Conservation (phyloP, 176 grass and related monocot species). For the Musa troglodytarum region DNA sequence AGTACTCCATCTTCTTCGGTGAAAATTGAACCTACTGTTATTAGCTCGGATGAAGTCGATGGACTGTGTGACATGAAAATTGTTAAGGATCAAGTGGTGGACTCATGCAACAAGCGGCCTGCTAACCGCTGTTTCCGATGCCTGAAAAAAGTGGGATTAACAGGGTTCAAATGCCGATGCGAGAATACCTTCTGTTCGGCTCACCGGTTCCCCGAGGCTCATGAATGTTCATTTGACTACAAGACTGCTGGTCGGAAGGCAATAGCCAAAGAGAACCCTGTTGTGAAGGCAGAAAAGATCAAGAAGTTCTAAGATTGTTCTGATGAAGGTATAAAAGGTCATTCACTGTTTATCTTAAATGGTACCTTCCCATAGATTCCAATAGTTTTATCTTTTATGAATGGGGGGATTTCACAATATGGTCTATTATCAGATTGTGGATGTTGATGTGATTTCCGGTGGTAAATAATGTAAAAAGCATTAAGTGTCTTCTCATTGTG, state of each 20-base stretch:
- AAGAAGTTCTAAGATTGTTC: conserved; percentile 38
- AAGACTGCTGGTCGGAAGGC: conserved; percentile 48
- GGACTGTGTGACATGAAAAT: conserved; percentile 6
- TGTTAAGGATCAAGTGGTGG: conserved; percentile 39
- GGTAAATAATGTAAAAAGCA: conserved; percentile 9
- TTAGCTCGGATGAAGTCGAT: neutral
- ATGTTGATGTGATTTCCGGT: neutral
- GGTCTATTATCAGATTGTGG: neutral
- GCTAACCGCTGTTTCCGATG: conserved; percentile 58
- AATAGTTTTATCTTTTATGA: neutral
- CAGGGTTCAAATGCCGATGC: conserved; percentile 63
- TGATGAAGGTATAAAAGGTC: neutral
- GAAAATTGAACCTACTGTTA: conserved; percentile 1
- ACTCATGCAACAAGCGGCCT: conserved; percentile 12
- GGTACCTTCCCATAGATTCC: neutral
- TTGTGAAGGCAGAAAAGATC: conserved; percentile 68
- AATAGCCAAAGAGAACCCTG: conserved; percentile 66
- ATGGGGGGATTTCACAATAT: neutral
- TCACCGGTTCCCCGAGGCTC: conserved; percentile 48
- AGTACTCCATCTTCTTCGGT: conserved; percentile 29
- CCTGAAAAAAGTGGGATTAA: conserved; percentile 55
- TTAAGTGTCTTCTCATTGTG: neutral
- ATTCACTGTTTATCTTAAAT: neutral
- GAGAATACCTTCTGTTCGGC: conserved; percentile 55
- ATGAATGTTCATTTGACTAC: conserved; percentile 74